Evolutionary conservation across 2,329 filamentous ascomycete genomes (phyloP).

Genomic region (Emmonsiellopsis sp.): DNA sequence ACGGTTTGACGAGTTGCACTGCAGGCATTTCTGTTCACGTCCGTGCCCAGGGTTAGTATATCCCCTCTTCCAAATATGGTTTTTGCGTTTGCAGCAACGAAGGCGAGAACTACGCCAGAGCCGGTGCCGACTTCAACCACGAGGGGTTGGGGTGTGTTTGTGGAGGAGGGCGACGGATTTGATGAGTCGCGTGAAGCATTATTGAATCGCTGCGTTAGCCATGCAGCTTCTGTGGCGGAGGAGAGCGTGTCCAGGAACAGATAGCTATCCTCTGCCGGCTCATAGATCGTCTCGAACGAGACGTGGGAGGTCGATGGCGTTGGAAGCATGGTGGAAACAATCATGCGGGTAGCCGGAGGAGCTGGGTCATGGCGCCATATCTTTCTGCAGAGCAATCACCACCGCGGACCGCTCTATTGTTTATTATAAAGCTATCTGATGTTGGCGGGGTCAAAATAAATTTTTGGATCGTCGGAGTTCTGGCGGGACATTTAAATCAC

Average conservation of each 20-base stretch:
- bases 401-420: background rate
- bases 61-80: conserved; percentile 62
- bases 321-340: conserved; percentile 61
- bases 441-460: too few relatives aligned
- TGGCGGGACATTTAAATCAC: too few relatives aligned
- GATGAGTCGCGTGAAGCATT: conserved; percentile 7
- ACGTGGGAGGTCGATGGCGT: conserved; percentile 92
- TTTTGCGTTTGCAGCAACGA: conserved; percentile 65
- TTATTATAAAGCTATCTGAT: too few relatives aligned
- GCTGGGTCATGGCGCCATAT: background rate
- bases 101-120: conserved; percentile 88
- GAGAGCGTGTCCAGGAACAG: conserved; percentile 88
- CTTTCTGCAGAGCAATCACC: background rate
- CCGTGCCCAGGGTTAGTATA: conserved; percentile 65
- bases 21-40: conserved; percentile 81
- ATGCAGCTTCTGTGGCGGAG: conserved; percentile 55
- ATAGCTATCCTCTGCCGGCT: conserved; percentile 93
- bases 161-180: conserved; percentile 1
- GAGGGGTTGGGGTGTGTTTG: conserved; percentile 41
- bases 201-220: conserved; percentile 56
- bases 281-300: conserved; percentile 78
- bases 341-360: background rate
- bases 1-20: conserved; percentile 64
- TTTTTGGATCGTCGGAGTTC: too few relatives aligned
- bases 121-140: conserved; percentile 83